phyloP scores from a whole-genome alignment of 768 basidiomycete species.

The Boletus coccyginus region DNA sequence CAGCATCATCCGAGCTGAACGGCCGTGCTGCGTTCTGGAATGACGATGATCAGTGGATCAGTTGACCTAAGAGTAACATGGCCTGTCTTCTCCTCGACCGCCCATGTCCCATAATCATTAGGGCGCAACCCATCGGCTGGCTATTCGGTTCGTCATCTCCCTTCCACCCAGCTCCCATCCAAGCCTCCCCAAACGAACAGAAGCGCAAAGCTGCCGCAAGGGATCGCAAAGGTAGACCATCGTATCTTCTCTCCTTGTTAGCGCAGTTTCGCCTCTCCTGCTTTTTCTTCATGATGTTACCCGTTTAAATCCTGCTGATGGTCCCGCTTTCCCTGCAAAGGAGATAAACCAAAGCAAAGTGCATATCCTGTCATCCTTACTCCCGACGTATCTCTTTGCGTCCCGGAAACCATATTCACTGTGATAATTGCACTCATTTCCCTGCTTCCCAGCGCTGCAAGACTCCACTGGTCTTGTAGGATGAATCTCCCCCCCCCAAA shows the following conservation, averaged over 20 bases:
- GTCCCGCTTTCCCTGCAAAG: conserved; percentile 35
- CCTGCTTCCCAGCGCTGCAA: conserved; percentile 18
- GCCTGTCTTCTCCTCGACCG: conserved; percentile 35
- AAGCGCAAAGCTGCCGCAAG: conserved; percentile 57
- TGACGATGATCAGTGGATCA: conserved; percentile 65
- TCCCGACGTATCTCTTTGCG: conserved; percentile 25
- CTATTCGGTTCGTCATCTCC: conserved; percentile 56
- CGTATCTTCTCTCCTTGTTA: conserved; percentile 24
- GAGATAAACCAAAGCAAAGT: conserved; percentile 52
- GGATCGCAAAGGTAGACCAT: conserved; percentile 83
- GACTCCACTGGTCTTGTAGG: conserved; percentile 18
- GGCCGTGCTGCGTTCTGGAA: conserved; percentile 79
- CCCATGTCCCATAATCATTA: too few relatives aligned
- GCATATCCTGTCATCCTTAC: conserved; percentile 38
- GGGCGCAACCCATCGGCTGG: conserved; percentile 60
- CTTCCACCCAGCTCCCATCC: background rate
- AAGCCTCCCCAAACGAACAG: conserved; percentile 55
- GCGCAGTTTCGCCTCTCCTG: conserved; percentile 35
- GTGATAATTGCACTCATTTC: conserved; percentile 17
- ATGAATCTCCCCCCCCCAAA: conserved; percentile 11
- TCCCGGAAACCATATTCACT: conserved; percentile 19
- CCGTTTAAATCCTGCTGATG: conserved; percentile 34
- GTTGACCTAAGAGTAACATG: conserved; percentile 82
- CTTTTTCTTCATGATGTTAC: conserved; percentile 31
- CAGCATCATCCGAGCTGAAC: conserved; percentile 73